phyloP scores from a whole-genome alignment of 148 eudicot genomes.

The Camellia japonica region DNA sequence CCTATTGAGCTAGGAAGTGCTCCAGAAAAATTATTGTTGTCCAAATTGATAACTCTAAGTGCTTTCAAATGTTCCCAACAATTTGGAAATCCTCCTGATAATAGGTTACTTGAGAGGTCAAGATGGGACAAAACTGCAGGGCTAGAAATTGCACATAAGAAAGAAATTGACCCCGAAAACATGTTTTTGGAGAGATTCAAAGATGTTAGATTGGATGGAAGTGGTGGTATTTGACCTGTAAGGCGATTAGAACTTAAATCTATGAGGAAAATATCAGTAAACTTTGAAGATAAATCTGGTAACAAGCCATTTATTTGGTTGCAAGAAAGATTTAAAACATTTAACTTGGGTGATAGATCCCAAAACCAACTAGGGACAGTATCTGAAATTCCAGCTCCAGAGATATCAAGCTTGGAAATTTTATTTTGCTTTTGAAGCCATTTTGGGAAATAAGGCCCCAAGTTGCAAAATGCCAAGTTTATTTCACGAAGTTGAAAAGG shows the following conservation, averaged over 20 bases:
- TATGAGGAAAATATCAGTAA: not conserved
- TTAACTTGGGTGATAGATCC: not conserved
- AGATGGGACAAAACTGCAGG: not conserved
- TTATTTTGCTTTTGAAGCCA: slow-evolving; percentile 16
- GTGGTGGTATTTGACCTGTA: slow-evolving; percentile 11
- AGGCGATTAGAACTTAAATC: slow-evolving; percentile 24
- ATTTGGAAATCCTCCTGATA: not conserved
- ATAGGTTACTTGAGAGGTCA: slow-evolving; percentile 18
- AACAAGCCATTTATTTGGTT: slow-evolving; percentile 12
- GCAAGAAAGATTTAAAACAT: slow-evolving; percentile 19
- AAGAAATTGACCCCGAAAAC: slow-evolving; percentile 8
- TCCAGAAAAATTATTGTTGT: slow-evolving; percentile 12
- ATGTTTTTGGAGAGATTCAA: slow-evolving; percentile 18
- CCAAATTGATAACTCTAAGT: not conserved
- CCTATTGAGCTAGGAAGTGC: slow-evolving; percentile 8
- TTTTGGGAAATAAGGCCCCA: slow-evolving; percentile 20
- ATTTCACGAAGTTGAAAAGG: slow-evolving; percentile 18
- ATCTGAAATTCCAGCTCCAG: not conserved
- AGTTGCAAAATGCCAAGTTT: slow-evolving; percentile 4
- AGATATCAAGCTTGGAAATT: not conserved
- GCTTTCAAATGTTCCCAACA: not conserved
- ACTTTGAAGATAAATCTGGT: slow-evolving; percentile 4
- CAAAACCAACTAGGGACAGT: slow-evolving; percentile 4
- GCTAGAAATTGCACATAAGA: not conserved
- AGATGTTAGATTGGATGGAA: not conserved